These are phyloP conservation scores for Hyaloperonospora arabidopsidis DNA, from an alignment of 352 stramenopile genomes.

Conservation along the genomic window DNA sequence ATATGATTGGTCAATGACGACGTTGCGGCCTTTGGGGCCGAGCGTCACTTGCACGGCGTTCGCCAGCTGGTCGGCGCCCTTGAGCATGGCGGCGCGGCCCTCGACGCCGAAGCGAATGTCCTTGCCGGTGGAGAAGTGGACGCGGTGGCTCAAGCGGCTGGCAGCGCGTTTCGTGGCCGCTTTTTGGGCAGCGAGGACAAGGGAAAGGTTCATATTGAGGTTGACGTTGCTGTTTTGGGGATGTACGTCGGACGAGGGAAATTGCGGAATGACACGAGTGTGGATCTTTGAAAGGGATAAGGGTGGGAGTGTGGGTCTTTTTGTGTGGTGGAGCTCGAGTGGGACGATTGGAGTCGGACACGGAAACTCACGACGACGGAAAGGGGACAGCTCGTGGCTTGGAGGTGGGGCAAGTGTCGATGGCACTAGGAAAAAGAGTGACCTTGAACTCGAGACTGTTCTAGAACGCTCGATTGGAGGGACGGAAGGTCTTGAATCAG, in stretches of 20 bases:
- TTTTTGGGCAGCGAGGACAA: constrained; percentile 62
- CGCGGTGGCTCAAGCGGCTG: constrained; percentile 31
- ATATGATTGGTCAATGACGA: constrained; percentile 97
- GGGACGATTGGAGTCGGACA: constrained; percentile 12
- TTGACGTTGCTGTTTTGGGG: no score
- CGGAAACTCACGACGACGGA: no score
- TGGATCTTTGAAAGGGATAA: not conserved
- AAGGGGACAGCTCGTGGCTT: no score
- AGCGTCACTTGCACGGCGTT: constrained; percentile 99
- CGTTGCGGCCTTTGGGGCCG: constrained; percentile 99
- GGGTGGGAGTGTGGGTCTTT: not conserved
- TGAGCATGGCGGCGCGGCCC: constrained; percentile 96
- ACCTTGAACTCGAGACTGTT: constrained; percentile 23
- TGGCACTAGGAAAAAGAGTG: constrained; percentile 14
- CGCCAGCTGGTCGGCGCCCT: constrained; percentile 96
- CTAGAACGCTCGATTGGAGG: constrained; percentile 13
- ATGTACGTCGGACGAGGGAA: constrained; percentile 18
- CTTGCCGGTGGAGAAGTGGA: constrained; percentile 88
- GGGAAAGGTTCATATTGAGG: constrained; percentile 64
- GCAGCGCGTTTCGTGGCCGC: constrained; percentile 30
- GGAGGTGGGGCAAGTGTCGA: constrained; percentile 6
- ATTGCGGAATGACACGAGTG: constrained; percentile 29
- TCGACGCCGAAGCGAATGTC: constrained; percentile 99
- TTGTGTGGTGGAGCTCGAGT: constrained; percentile 15
- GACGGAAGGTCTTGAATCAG: no score